Percentiles rank a stretch among this genome's conserved stretches.
These are phyloP conservation scores for Acarospora socialis DNA, from an alignment of 2,329 filamentous ascomycete genomes.

Conservation along the genomic window DNA sequence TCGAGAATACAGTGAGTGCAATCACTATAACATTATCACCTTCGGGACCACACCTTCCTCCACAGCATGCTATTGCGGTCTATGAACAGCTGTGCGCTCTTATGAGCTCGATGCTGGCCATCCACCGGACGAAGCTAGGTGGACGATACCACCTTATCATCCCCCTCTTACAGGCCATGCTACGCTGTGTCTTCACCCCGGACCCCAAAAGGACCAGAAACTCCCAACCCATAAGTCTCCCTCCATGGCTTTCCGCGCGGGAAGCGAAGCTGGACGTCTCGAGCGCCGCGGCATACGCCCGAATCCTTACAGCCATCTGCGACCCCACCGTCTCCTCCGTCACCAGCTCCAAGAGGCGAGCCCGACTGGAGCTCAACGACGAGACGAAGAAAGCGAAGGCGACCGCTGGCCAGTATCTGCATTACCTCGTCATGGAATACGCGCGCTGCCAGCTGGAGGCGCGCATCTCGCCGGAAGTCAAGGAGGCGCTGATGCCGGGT, in stretches of 20 bases:
- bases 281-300: conserved; percentile 35
- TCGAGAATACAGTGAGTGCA: too few relatives aligned
- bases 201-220: conserved; percentile 19
- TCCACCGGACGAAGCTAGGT: conserved; percentile 43
- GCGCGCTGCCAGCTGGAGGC: conserved; percentile 37
- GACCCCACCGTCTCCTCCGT: conserved; percentile 46
- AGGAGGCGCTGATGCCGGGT: conserved; percentile 37
- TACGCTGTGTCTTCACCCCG: conserved; percentile 41
- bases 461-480: conserved; percentile 36
- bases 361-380: conserved; percentile 33
- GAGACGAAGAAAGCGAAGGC: conserved; percentile 44
- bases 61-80: too few relatives aligned
- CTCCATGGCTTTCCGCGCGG: conserved; percentile 19
- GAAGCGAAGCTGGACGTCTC: background rate
- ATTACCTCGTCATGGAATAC: conserved; percentile 44
- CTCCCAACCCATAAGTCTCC: conserved; percentile 16
- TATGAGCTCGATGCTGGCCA: conserved; percentile 38
- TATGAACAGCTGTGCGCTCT: too few relatives aligned
- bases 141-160: conserved; percentile 47
- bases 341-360: conserved; percentile 16
- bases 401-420: conserved; percentile 42
- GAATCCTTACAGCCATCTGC: conserved; percentile 45
- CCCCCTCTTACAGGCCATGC: conserved; percentile 38
- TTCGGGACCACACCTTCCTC: too few relatives aligned
- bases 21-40: too few relatives aligned